Conservation (phyloP, 2,329 filamentous ascomycete species). For the Cryphonectria radicalis region DNA sequence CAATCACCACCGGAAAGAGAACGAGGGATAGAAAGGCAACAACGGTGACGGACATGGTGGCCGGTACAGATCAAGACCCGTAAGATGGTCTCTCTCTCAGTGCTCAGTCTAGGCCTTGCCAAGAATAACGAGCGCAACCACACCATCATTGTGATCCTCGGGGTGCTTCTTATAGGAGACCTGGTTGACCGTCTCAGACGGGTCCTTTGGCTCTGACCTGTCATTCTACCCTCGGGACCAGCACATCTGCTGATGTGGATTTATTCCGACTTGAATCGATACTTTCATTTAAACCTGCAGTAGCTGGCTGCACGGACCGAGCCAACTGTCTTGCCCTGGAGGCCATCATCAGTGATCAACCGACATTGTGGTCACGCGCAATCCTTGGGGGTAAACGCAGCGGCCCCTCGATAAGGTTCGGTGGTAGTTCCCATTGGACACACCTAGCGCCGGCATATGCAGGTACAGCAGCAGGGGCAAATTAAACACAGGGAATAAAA, state of each 20-base stretch:
- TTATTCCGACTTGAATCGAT: not conserved
- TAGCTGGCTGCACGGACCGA: constrained; percentile 8
- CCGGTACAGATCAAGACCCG: not conserved
- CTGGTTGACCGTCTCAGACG: not conserved
- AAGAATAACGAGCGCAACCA: not conserved
- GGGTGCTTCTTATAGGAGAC: constrained; percentile 11
- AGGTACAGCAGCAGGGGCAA: constrained; percentile 13
- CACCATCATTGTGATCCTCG: not conserved
- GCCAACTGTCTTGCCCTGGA: not conserved
- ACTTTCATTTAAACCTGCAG: constrained; percentile 12
- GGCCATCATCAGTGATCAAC: constrained; percentile 8
- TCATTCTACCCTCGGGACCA: not conserved
- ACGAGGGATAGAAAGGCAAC: constrained; percentile 7
- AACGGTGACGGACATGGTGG: not conserved
- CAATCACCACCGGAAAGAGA: not conserved
- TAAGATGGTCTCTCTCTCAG: not conserved
- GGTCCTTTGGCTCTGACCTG: not conserved
- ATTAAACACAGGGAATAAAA: constrained; percentile 9
- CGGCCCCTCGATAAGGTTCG: constrained; percentile 9
- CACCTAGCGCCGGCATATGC: constrained; percentile 12
- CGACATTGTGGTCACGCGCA: not conserved
- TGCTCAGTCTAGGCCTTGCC: constrained; percentile 4
- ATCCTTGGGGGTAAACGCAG: not conserved
- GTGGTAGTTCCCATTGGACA: constrained; percentile 7
- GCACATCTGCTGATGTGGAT: constrained; percentile 6